These are phyloP conservation scores for Yarrowia yakushimensis DNA, from an alignment of 805 yeast genomes.

Conservation along the genomic window DNA sequence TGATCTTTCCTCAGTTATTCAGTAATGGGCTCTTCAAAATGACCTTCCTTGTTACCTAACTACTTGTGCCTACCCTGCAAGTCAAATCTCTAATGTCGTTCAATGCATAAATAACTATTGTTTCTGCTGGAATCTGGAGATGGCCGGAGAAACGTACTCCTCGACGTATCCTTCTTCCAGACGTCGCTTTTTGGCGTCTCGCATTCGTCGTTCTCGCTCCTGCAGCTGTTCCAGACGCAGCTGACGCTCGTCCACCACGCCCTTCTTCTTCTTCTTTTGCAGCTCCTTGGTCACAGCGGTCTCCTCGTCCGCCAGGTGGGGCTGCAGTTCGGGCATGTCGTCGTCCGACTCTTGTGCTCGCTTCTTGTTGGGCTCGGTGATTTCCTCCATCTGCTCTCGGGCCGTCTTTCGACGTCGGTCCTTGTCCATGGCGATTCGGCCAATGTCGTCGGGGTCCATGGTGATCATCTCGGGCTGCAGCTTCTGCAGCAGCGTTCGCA, in stretches of 20 bases:
- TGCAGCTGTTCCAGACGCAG: constrained; percentile 58
- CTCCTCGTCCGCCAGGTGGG: constrained; percentile 73
- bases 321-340: constrained; percentile 55
- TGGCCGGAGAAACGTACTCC: constrained; percentile 40
- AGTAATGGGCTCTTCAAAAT: too few species aligned
- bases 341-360: constrained; percentile 47
- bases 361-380: constrained; percentile 37
- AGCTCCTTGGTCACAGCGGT: constrained; percentile 75
- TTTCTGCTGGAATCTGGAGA: constrained; percentile 29
- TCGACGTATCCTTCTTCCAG: constrained; percentile 44
- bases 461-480: constrained; percentile 89
- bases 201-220: constrained; percentile 7
- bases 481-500: constrained; percentile 78
- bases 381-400: constrained; percentile 41
- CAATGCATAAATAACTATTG: neutral
- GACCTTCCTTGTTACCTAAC: too few species aligned
- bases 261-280: constrained; percentile 71
- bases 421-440: constrained; percentile 74
- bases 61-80: too few species aligned
- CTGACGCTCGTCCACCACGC: constrained; percentile 82
- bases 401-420: constrained; percentile 61
- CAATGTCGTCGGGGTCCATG: constrained; percentile 82
- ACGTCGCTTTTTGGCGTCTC: constrained; percentile 39
- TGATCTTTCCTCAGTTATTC: too few species aligned
- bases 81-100: too few species aligned